Evolutionary conservation across 2,329 filamentous ascomycete genomes (phyloP), one percentile per base, ranked within the genome.

Genomic region (Emmonsiellopsis sp.): DNA sequence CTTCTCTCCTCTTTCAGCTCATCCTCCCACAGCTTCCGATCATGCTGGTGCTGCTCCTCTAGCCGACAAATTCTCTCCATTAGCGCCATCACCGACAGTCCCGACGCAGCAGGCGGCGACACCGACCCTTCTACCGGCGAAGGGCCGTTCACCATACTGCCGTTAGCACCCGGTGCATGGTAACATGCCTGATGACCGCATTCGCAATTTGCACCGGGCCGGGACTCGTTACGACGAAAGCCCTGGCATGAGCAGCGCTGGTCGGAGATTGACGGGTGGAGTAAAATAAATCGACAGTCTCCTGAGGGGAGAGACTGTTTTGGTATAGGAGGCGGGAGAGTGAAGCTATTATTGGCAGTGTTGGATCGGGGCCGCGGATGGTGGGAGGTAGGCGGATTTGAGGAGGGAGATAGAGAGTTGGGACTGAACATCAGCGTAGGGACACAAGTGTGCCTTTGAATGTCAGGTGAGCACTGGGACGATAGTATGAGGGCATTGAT

Each of bases 101-200:
- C 20, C 20, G 20, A 26, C 1, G 2, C 41, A n/a, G 40, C 35
- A 11, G 15, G 15, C 46, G 54, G 50, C 37, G 48, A 51, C 52
- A 52, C 30, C 42, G 54, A 34, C 50, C 52, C 13, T 20, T 50
- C 35, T 34, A 38, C 31, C 54, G 45, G 52, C 15, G 15, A 50
- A 26, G 47, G 7, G 30, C 10, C 16, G 10, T 15, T 49, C 10
- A 15, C 32, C 34, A 37, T 49, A 13, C 30, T 55, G 51, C 16
- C 57, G 38, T 10, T 20, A n/a, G 20, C n/a, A n/a, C 50, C 34
- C 10, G 43, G 47, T 26, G 47, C 68, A 58, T 76, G 73, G 57
- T 71, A 70, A 67, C 73, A 76, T 59, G 73, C 73, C 61, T 74
- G 73, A 61, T 76, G 73, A 11, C 73, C 73, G 58, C 73, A 76